Base-by-base conservation (phyloP, 2,329 filamentous ascomycete species). In the Colletotrichum tofieldiae region DNA sequence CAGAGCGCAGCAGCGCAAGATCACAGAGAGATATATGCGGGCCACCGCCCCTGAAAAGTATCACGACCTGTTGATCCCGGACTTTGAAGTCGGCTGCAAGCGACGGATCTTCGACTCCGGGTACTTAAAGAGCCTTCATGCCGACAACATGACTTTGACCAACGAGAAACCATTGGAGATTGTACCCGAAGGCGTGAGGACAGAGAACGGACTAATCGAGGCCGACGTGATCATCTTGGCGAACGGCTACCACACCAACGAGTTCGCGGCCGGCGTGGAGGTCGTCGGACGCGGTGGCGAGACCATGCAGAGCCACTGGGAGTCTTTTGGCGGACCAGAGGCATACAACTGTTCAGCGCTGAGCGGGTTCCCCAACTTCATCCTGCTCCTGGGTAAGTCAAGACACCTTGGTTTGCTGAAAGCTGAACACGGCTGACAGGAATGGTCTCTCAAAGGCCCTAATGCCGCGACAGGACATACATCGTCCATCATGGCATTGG, bases 71-170 rank as follows among this genome's bases (percentile, higher is more conserved):
- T 79, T 93, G 56, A 89, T 89, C 0, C 91, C 91, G 0, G 85
- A 92, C 66, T 92, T 91, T 68, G 84, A 86, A 56, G 80, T 92
- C n/a, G 89, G 90, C 5, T 92, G 90, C 81, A 93, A 92, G 81
- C 82, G 91, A 23, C 84, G 90, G 14, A 87, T 93, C 70, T 87
- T 88, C 66, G 89, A 92, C 71, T 83, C 86, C 6, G 83, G 83
- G 2, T 93, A 91, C 83, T 84, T 90, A 26, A 75, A 82, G 16
- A 82, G 84, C 52, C 80, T 93, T 45, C 82, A 89, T 49, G 79
- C 86, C 7, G 79, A 85, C 0, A 89, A 89, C 18, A 35, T 85
- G 20, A 79, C 75, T 1, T 62, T 84, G 63, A 90, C 87, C 0
- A 85, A 88, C 1, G 84, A 87, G 39, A 82, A 83, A 2, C 79